Base-by-base conservation (phyloP, 495 filamentous ascomycete genomes). In the Gamarada debralockiae region DNA sequence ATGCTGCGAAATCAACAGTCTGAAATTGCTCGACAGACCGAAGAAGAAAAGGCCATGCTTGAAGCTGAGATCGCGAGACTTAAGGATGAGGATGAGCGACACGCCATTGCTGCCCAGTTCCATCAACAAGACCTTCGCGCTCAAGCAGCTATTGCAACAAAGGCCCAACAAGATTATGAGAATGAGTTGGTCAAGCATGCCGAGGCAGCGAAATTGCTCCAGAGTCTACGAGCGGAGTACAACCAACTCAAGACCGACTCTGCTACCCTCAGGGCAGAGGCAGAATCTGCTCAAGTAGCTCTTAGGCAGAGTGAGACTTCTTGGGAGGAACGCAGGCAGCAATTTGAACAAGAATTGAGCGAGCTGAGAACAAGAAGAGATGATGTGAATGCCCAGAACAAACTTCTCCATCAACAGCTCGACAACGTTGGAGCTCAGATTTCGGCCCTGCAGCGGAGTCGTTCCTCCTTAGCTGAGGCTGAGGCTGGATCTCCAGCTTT, bases 161-260 rank as follows among this genome's bases (percentile, higher is more conserved):
- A 88, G 63, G 91, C 93, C 6, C 95, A 97, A 65, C 85, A 95
- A 57, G 90, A 92, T 55, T 99, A 99, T 60, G 95, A 99, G 65
- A 81, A 78, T 46, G 95, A 97, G 60, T 77, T 97, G 1, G 81
- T 96, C 60, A 95, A 92, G 67, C 95, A 99, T 64, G 92, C 90
- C 2, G 90, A 96, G 53, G 92, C 95, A 14, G 89, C 92, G 1
- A 89, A 90, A 68, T 75, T 80, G 17, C 68, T 97, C 21, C 89
- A 95, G 53, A 76, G 74, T 36, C 71, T 95, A 43, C 87, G 95
- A 34, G 73, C 70, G 8, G 90, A 97, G 57, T 77, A 87, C 66
- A 90, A 95, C 61, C 74, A 91, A 41, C 70, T 97, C 40, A 89
- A 85, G 67, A 83, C 87, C 0, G 79, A 95, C 37, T 72, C 87